Evolutionary conservation across 2,329 filamentous ascomycete genomes (phyloP), one percentile per base, ranked within the genome.

Genomic region (Emydomyces testavorans): DNA sequence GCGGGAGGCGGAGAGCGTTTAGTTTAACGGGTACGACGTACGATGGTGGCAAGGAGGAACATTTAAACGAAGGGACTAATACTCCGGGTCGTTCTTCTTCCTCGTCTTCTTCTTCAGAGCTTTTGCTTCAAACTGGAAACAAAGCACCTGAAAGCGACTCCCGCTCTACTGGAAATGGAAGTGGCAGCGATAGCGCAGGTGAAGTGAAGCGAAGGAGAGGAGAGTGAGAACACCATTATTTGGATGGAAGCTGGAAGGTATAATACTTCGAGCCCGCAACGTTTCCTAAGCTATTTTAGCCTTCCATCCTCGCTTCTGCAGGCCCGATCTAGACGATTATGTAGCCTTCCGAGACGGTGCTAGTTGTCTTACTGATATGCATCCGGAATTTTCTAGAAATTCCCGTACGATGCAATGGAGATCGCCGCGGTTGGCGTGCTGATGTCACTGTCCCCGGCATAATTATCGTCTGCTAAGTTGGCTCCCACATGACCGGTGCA

Each of bases 1-100:
- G 66, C 53, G 76, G 53, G n/a, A 57, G 57, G 42, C 56, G 57
- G 41, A 57, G 60, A 44, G 56, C 56, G 3, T 59, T 63, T 39
- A 58, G 61, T 15, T 44, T 65, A 48, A 58, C 56, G 6, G 52
- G 54, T 34, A 52, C 58, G 24, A 54, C 54, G 44, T 21, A 56
- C 53, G 41, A 52, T 40, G 53, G 36, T 18, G 15, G 16, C 37
- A 40, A 15, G 36, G 44, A 44, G 15, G 32, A 13, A 23, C 15
- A 18, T 15, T 16, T 40, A 34, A 37, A 29, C 16, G 40, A 40
- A 13, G 23, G 13, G 13, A 13, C 13, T 13, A 20, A 13, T 15
- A 26, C 8, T 24, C 40, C 45, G 24, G 18, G n/a, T 31, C 28
- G 23, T n/a, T 24, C 21, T 36, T 47, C 45, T 23, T 32, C 20